Percentiles rank a stretch among this genome's conserved stretches.
Conservation (phyloP, 345 rosid genomes). For the Melaleuca alternifolia region DNA sequence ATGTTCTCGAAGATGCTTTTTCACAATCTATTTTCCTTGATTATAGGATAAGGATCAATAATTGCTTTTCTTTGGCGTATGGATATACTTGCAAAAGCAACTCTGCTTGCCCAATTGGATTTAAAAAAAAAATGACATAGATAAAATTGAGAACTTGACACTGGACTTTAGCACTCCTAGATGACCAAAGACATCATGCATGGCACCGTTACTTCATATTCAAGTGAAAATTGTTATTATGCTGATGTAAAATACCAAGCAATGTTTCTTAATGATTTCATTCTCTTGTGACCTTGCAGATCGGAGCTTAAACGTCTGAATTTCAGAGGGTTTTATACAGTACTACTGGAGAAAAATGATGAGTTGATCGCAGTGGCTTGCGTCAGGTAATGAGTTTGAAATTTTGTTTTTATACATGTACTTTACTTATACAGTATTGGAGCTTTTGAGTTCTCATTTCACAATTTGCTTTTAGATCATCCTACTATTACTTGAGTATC, state of each 20-base stretch:
- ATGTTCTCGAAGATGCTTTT: background rate
- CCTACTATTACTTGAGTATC: background rate
- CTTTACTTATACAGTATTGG: background rate
- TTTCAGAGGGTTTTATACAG: constrained; percentile 51
- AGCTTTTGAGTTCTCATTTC: background rate
- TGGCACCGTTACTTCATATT: background rate
- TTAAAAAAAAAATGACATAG: background rate
- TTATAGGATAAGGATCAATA: background rate
- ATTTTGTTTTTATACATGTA: background rate
- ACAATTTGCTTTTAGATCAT: background rate
- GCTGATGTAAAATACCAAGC: background rate
- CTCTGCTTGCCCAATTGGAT: background rate
- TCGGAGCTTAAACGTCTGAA: constrained; percentile 31
- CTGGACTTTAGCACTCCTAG: background rate
- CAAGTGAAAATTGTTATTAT: background rate
- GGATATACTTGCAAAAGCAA: background rate
- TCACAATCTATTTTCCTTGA: background rate
- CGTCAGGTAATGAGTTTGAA: constrained; percentile 18
- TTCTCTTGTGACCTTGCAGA: background rate
- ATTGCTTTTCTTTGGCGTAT: background rate
- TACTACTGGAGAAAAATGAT: constrained; percentile 40
- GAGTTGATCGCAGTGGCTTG: constrained; percentile 44
- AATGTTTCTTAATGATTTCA: background rate
- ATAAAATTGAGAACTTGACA: background rate
- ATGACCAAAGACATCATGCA: background rate